A percentile compares a stretch with the other conserved stretches of the same genome.
Evolutionary conservation across 441 rosid genomes (phyloP).

Genomic region (Euphorbia corollata): DNA sequence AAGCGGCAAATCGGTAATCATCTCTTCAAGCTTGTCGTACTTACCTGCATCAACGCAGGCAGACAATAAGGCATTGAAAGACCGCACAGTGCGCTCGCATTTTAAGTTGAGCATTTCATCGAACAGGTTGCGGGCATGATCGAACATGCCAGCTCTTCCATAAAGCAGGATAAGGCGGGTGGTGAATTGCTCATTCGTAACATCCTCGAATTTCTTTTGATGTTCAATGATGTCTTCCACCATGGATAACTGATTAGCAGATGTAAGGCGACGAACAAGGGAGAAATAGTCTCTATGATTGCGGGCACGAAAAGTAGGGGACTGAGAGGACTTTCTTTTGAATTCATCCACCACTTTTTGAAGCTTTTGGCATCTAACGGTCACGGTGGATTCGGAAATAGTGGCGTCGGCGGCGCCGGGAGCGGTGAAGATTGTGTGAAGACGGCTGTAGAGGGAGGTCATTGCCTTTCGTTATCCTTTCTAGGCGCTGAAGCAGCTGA

Average conservation of each 20-base stretch:
- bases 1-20: slow-evolving; percentile 39
- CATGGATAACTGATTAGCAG: slow-evolving; percentile 4
- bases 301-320: not conserved
- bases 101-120: slow-evolving; percentile 51
- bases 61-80: slow-evolving; percentile 51
- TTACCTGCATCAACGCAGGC: slow-evolving; percentile 49
- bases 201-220: slow-evolving; percentile 5
- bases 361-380: not conserved
- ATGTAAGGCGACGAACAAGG: not conserved
- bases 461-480: not conserved
- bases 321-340: slow-evolving; percentile 2
- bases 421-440: not conserved
- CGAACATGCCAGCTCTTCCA: slow-evolving; percentile 42
- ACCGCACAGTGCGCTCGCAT: slow-evolving; percentile 41
- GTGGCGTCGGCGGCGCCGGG: not conserved
- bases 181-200: not conserved
- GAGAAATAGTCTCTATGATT: not conserved
- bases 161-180: slow-evolving; percentile 11
- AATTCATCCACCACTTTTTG: not conserved
- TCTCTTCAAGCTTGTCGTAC: slow-evolving; percentile 34
- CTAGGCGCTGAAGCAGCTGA: not conserved
- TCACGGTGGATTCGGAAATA: not conserved
- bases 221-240: slow-evolving; percentile 10
- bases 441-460: slow-evolving; percentile 3
- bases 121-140: slow-evolving; percentile 35